Base-by-base conservation (phyloP, 192 early-diverging fungal genomes). In the Coemansia asiatica region DNA sequence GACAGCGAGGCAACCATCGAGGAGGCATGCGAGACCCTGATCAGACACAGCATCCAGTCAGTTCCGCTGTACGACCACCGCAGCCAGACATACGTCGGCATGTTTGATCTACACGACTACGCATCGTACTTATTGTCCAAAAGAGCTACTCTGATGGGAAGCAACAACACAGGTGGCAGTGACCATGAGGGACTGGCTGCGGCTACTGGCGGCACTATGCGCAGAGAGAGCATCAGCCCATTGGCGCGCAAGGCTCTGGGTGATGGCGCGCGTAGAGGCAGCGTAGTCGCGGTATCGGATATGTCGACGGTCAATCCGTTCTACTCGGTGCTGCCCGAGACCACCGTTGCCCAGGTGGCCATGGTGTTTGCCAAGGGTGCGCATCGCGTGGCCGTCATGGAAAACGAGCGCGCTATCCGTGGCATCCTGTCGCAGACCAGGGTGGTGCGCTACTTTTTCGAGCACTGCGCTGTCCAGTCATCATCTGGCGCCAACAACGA, bases 81-180 rank as follows among this genome's bases (percentile, higher is more conserved):
- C 23, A 79, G 63, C 29, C 84, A 82, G 16, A 74, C 78, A 18
- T 95, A 87, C 71, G 82, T 90, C 18, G 93, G 93, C 35, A 91
- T 95, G 90, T 92, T 95, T 78, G 93, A 95, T 66, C 88, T 89
- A 67, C 90, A 87, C 58, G 93, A 95, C 59, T 69, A 92, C 53
- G 90, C 91, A 62, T 81, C 91, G 0, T 95, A 90, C 74, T 69
- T 95, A 1, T 67, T 95, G 51, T 60, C 90, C 28, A 71, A 65
- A 7, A 29, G 64, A 25, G 50, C 63, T 15, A 23, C 62, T 63
- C 72, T 10, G 74, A 74, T 27, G 60, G 87, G 59, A 74, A 74
- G 59, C 72, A 71, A 51, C 18, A 56, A 54, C 27, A 60, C n/a
- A n/a, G n/a, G 60, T 15, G 29, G 19, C 25, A 47, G 38, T 15